These are phyloP conservation scores for Candida pseudoglaebosa DNA, from an alignment of 805 yeast genomes.

Conservation along the genomic window DNA sequence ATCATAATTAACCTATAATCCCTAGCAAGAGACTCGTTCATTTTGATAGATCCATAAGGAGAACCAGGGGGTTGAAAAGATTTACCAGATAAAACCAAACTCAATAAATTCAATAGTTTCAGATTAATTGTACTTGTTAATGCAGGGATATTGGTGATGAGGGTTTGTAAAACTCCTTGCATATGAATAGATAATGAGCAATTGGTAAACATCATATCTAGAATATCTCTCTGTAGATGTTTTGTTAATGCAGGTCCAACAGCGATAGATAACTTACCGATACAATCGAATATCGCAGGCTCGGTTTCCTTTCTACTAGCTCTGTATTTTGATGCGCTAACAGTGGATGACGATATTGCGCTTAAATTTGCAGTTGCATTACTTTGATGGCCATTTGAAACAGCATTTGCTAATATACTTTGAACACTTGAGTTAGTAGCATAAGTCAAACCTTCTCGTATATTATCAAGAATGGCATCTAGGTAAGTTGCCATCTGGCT, in stretches of 20 bases:
- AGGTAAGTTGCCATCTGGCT: slow-evolving; percentile 83
- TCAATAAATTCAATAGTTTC: slow-evolving; percentile 64
- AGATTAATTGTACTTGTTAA: slow-evolving; percentile 69
- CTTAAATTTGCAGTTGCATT: slow-evolving; percentile 7
- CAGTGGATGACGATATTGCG: slow-evolving; percentile 6
- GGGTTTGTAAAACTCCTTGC: slow-evolving; percentile 66
- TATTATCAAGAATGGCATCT: slow-evolving; percentile 80
- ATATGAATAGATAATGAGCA: slow-evolving; percentile 83
- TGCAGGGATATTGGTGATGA: slow-evolving; percentile 75
- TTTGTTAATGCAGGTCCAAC: slow-evolving; percentile 93
- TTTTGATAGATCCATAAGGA: slow-evolving; percentile 59
- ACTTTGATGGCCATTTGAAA: slow-evolving; percentile 17
- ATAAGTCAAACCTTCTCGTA: slow-evolving; percentile 67
- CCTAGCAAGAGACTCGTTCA: slow-evolving; percentile 64
- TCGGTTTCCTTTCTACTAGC: slow-evolving; percentile 66
- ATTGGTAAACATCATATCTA: slow-evolving; percentile 67
- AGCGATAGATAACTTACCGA: slow-evolving; percentile 80
- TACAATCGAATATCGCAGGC: slow-evolving; percentile 82
- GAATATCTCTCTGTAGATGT: slow-evolving; percentile 74
- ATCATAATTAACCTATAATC: slow-evolving; percentile 75
- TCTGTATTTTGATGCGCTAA: slow-evolving; percentile 48
- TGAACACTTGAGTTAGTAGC: slow-evolving; percentile 34
- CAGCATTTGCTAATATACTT: slow-evolving; percentile 39
- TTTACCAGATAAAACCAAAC: slow-evolving; percentile 76
- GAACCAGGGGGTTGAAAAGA: slow-evolving; percentile 83